These are phyloP conservation scores for Wickerhamomyces canadensis DNA, from an alignment of 805 yeast genomes.

Conservation along the genomic window DNA sequence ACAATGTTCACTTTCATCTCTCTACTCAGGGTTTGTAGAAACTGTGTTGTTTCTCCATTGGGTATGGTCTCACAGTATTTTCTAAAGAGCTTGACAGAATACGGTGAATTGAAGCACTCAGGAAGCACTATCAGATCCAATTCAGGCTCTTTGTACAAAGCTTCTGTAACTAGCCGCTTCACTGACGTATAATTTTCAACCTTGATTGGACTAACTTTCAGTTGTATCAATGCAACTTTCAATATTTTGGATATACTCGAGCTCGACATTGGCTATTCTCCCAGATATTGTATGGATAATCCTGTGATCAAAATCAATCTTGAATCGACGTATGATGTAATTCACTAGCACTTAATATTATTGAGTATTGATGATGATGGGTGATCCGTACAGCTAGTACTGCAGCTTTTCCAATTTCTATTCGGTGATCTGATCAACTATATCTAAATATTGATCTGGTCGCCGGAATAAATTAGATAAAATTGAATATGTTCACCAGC, in stretches of 20 bases:
- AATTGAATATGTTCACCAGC: too few relatives aligned
- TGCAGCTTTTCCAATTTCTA: too few relatives aligned
- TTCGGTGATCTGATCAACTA: too few relatives aligned
- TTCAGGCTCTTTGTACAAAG: slow-evolving; percentile 48
- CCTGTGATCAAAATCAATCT: too few relatives aligned
- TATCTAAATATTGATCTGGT: too few relatives aligned
- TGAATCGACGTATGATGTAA: too few relatives aligned
- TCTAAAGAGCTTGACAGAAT: slow-evolving; percentile 77
- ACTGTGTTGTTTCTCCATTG: slow-evolving; percentile 55
- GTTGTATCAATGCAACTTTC: slow-evolving; percentile 36
- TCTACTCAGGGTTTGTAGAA: slow-evolving; percentile 63
- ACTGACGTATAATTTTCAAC: slow-evolving; percentile 66
- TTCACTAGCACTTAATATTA: too few relatives aligned
- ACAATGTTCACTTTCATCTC: slow-evolving; percentile 57
- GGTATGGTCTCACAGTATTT: slow-evolving; percentile 83
- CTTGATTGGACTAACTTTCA: slow-evolving; percentile 68
- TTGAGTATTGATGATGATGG: too few relatives aligned
- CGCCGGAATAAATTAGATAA: too few relatives aligned
- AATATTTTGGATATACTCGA: not conserved
- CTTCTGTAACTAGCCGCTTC: slow-evolving; percentile 50
- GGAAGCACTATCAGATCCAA: slow-evolving; percentile 82
- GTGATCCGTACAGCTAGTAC: too few relatives aligned
- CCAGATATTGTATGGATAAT: too few relatives aligned
- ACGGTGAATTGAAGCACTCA: slow-evolving; percentile 94
- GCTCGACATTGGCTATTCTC: too few relatives aligned